Evolutionary conservation across 345 rosid species (phyloP).

Genomic region (Draba incana): DNA sequence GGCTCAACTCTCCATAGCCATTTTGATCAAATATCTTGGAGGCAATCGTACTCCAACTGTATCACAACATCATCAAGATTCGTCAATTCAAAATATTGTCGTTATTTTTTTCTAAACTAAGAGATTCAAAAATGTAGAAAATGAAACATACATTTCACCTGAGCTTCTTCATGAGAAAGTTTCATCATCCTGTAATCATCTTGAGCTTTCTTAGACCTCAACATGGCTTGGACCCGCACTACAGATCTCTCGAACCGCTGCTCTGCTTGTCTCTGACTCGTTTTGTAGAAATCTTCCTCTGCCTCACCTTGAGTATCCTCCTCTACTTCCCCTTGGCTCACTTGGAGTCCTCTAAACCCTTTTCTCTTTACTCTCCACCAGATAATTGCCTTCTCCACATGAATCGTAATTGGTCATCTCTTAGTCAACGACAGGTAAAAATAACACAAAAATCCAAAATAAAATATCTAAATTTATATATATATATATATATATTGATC

Average conservation of each 20-base stretch:
- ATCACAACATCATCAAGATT: slow-evolving; percentile 28
- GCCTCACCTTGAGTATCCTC: slow-evolving; percentile 53
- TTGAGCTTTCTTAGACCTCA: slow-evolving; percentile 96
- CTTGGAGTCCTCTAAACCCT: slow-evolving; percentile 82
- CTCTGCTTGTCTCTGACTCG: slow-evolving; percentile 83
- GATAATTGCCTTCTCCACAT: slow-evolving; percentile 86
- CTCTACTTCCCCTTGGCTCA: slow-evolving; percentile 50
- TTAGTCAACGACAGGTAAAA: slow-evolving; percentile 50
- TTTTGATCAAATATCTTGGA: slow-evolving; percentile 36
- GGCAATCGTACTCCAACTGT: slow-evolving; percentile 72
- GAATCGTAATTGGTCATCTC: slow-evolving; percentile 46
- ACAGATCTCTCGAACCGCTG: slow-evolving; percentile 90
- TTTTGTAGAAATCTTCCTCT: slow-evolving; percentile 77
- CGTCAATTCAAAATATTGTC: background rate
- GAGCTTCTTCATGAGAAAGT: slow-evolving; percentile 61
- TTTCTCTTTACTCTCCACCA: slow-evolving; percentile 90
- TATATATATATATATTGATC: background rate
- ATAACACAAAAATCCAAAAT: background rate
- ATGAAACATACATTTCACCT: too few relatives aligned
- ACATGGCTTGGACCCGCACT: slow-evolving; percentile 86
- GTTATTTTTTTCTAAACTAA: background rate
- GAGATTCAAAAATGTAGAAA: too few relatives aligned
- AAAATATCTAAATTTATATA: background rate
- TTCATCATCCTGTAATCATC: slow-evolving; percentile 87
- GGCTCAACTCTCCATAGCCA: slow-evolving; percentile 42